phyloP scores from a whole-genome alignment of 768 basidiomycete species.

The Cystofilobasidium macerans region DNA sequence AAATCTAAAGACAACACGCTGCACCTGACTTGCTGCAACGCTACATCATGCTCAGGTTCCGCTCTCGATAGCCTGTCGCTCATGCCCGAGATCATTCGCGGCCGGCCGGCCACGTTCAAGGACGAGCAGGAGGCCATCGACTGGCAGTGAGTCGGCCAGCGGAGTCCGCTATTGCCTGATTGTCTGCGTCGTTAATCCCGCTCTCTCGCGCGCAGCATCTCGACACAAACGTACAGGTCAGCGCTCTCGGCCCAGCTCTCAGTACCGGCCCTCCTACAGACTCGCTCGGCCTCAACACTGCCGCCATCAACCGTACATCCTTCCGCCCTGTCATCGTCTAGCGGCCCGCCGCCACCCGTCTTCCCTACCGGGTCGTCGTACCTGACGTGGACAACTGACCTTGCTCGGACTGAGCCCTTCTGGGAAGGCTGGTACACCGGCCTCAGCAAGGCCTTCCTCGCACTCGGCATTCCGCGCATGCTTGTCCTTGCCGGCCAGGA shows the following conservation, averaged over 20 bases:
- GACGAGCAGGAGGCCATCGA: slow-evolving; percentile 74
- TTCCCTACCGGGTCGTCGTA: slow-evolving; percentile 39
- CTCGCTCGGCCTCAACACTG: slow-evolving; percentile 28
- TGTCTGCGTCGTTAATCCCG: neutral
- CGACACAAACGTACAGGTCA: slow-evolving; percentile 73
- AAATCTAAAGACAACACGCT: too few relatives aligned
- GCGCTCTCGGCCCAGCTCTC: slow-evolving; percentile 72
- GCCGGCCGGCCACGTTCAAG: slow-evolving; percentile 74
- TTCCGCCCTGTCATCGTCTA: neutral
- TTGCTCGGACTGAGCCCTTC: slow-evolving; percentile 72
- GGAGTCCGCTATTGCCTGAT: slow-evolving; percentile 28
- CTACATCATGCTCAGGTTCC: too few relatives aligned
- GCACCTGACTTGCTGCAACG: too few relatives aligned
- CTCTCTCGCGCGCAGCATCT: slow-evolving; percentile 47
- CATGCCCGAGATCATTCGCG: slow-evolving; percentile 78
- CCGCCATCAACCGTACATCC: slow-evolving; percentile 1
- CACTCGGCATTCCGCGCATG: slow-evolving; percentile 65
- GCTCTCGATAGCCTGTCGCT: slow-evolving; percentile 85
- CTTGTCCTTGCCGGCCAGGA: slow-evolving; percentile 88
- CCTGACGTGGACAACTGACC: slow-evolving; percentile 66
- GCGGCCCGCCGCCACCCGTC: slow-evolving; percentile 30
- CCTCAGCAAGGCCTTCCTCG: slow-evolving; percentile 67
- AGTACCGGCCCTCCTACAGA: slow-evolving; percentile 63
- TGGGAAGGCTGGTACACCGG: slow-evolving; percentile 89
- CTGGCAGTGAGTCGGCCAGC: slow-evolving; percentile 67